Percentiles rank a stretch among this genome's conserved stretches.
Evolutionary conservation across 352 stramenopile species (phyloP).

Genomic region (Phytophthora sp.): DNA sequence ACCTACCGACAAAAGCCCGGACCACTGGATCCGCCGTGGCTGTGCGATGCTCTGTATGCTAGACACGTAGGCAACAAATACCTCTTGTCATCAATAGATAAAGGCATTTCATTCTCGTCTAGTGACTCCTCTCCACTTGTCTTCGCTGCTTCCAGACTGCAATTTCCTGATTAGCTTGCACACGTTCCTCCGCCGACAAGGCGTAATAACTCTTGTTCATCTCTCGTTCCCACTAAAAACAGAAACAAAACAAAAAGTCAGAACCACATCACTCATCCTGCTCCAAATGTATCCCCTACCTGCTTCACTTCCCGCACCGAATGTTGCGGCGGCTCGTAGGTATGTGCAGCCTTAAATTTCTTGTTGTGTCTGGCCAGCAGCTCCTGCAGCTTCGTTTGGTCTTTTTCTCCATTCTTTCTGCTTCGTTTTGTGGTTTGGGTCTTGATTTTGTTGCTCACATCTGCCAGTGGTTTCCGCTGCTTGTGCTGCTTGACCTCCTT

Average conservation of each 20-base stretch:
- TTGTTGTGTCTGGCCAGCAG: slow-evolving; percentile 80
- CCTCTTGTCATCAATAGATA: slow-evolving; percentile 13
- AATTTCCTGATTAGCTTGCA: slow-evolving; percentile 74
- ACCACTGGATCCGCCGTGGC: slow-evolving; percentile 94
- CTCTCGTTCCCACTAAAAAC: slow-evolving; percentile 69
- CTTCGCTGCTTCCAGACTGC: slow-evolving; percentile 45
- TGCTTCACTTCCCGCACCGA: slow-evolving; percentile 75
- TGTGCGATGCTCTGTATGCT: slow-evolving; percentile 95
- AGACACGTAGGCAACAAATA: slow-evolving; percentile 74
- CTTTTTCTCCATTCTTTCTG: slow-evolving; percentile 29
- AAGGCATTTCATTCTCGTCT: slow-evolving; percentile 13
- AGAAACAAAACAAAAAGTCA: not conserved
- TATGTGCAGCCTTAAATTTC: slow-evolving; percentile 75
- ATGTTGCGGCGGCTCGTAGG: slow-evolving; percentile 81
- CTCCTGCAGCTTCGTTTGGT: slow-evolving; percentile 60
- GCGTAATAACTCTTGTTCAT: slow-evolving; percentile 76
- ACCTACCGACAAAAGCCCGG: slow-evolving; percentile 76
- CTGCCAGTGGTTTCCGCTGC: slow-evolving; percentile 10
- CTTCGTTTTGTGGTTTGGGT: too few relatives aligned
- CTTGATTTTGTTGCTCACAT: slow-evolving; percentile 28
- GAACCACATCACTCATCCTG: not conserved
- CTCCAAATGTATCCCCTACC: slow-evolving; percentile 48
- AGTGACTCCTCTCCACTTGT: slow-evolving; percentile 11
- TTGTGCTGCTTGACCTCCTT: not conserved
- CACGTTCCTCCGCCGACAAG: slow-evolving; percentile 63